These are phyloP conservation scores for Jaapia argillacea DNA, from an alignment of 768 basidiomycete genomes.

Conservation along the genomic window DNA sequence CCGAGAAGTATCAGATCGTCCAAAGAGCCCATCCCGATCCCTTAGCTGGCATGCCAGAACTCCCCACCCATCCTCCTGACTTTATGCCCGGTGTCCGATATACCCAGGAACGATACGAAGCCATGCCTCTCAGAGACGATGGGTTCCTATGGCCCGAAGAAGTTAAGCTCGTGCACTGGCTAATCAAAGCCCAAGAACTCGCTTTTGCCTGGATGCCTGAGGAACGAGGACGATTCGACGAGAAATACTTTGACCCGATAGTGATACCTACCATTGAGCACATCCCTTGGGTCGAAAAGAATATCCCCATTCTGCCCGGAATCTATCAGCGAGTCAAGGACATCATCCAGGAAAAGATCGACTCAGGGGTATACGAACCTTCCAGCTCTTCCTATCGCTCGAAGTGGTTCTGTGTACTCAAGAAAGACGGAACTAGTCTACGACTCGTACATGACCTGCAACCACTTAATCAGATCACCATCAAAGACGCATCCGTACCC, in stretches of 20 bases:
- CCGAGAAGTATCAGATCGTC: too few species aligned
- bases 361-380: constrained; percentile 26
- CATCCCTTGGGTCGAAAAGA: constrained; percentile 22
- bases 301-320: constrained; percentile 27
- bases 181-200: constrained; percentile 8
- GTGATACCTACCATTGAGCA: constrained; percentile 24
- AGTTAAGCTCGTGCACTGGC: constrained; percentile 12
- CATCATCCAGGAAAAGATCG: constrained; percentile 22
- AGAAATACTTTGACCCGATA: constrained; percentile 17
- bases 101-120: constrained; percentile 13
- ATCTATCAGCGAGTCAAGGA: constrained; percentile 20
- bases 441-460: constrained; percentile 28
- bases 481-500: constrained; percentile 24
- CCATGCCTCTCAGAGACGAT: constrained; percentile 16
- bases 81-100: constrained; percentile 16
- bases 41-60: constrained; percentile 14
- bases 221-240: constrained; percentile 11
- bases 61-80: constrained; percentile 21
- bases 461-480: constrained; percentile 27
- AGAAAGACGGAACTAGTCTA: constrained; percentile 19
- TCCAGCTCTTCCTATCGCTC: constrained; percentile 25
- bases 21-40: too few species aligned
- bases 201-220: constrained; percentile 13
- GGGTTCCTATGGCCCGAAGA: constrained; percentile 20
- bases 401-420: constrained; percentile 27